phyloP scores from a whole-genome alignment of 228 moss, liverwort and hornwort genomes.

The Sphagnum magellanicum region DNA sequence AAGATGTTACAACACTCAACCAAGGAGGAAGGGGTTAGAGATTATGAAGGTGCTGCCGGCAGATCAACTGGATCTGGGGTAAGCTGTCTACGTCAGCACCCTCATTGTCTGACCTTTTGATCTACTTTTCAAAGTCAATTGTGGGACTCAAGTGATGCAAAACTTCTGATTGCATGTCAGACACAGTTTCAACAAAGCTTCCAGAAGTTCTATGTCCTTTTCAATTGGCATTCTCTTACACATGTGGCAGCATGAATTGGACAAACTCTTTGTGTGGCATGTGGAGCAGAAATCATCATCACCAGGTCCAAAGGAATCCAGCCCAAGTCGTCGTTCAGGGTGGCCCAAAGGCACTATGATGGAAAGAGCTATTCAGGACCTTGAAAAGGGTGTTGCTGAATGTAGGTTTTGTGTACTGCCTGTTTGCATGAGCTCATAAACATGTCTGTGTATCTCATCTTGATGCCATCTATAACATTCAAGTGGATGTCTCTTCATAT shows the following conservation, averaged over 20 bases:
- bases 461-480: too few relatives aligned
- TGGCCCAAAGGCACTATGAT: slow-evolving; percentile 97
- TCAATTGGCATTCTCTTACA: background rate
- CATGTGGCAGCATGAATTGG: background rate
- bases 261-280: background rate
- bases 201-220: too few relatives aligned
- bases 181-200: too few relatives aligned
- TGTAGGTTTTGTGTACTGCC: background rate
- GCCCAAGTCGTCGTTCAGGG: slow-evolving; percentile 76
- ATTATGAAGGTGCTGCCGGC: slow-evolving; percentile 62
- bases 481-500: too few relatives aligned
- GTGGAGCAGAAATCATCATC: slow-evolving; percentile 52
- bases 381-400: slow-evolving; percentile 67
- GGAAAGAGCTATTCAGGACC: slow-evolving; percentile 94
- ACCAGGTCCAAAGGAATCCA: slow-evolving; percentile 79
- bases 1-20: slow-evolving; percentile 65
- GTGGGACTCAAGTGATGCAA: too few relatives aligned
- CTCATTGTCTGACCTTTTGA: too few relatives aligned
- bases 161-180: too few relatives aligned
- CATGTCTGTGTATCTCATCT: too few relatives aligned
- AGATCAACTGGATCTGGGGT: slow-evolving; percentile 4
- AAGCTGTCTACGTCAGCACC: too few relatives aligned
- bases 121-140: too few relatives aligned
- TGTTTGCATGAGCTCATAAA: too few relatives aligned
- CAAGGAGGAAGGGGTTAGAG: slow-evolving; percentile 58